Percentiles rank a stretch among this genome's conserved stretches.
Evolutionary conservation across 2,329 filamentous ascomycete species (phyloP).

Genomic region (Fusarium siculi): DNA sequence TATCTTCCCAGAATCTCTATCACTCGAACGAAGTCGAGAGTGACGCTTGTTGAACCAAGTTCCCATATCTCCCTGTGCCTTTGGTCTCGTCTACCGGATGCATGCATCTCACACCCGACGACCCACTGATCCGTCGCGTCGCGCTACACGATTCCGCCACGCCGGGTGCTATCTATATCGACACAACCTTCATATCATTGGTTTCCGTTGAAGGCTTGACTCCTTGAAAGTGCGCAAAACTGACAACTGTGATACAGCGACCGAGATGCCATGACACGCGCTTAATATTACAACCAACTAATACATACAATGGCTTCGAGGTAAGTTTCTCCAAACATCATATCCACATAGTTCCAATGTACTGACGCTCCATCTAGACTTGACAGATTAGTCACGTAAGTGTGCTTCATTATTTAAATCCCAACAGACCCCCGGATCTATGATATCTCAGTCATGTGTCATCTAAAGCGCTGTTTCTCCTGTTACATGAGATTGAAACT

Average conservation of each 20-base stretch:
- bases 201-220: conserved; percentile 12
- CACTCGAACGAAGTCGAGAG: conserved; percentile 13
- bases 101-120: conserved; percentile 42
- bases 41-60: conserved; percentile 19
- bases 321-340: conserved; percentile 48
- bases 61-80: not conserved
- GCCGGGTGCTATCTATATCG: conserved; percentile 36
- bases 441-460: not conserved
- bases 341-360: not conserved
- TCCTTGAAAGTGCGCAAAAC: conserved; percentile 1
- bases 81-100: conserved; percentile 32
- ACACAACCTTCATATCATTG: conserved; percentile 14
- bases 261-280: conserved; percentile 46
- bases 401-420: conserved; percentile 43
- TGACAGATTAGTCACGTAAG: conserved; percentile 88
- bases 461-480: not conserved
- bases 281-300: conserved; percentile 33
- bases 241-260: conserved; percentile 29
- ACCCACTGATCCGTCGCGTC: conserved; percentile 43
- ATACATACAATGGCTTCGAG: conserved; percentile 67
- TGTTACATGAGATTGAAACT: conserved; percentile 6
- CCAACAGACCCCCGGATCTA: not conserved
- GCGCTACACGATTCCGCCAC: conserved; percentile 45
- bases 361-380: conserved; percentile 63
- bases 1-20: conserved; percentile 6